These are phyloP conservation scores for Candida sp. DNA, from an alignment of 1,139 yeast genomes.

Conservation along the genomic window DNA sequence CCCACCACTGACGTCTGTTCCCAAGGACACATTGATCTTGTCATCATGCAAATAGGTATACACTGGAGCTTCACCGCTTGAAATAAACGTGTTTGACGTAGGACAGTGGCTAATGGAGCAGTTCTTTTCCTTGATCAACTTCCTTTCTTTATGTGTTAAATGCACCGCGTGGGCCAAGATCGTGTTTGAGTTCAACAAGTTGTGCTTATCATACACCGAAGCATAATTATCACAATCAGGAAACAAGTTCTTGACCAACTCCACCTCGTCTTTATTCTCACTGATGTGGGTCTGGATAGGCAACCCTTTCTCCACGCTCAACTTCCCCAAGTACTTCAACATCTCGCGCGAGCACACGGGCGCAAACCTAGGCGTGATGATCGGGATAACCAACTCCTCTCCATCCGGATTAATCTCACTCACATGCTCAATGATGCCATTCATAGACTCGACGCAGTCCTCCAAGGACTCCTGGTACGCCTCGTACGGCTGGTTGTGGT, in stretches of 20 bases:
- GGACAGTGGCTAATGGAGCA: slow-evolving; percentile 95
- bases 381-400: slow-evolving; percentile 62
- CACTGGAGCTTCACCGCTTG: slow-evolving; percentile 92
- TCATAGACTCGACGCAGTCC: slow-evolving; percentile 62
- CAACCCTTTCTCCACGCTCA: slow-evolving; percentile 51
- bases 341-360: slow-evolving; percentile 79
- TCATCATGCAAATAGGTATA: slow-evolving; percentile 64
- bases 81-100: slow-evolving; percentile 83
- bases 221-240: slow-evolving; percentile 77
- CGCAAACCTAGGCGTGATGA: slow-evolving; percentile 94
- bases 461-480: slow-evolving; percentile 67
- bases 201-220: slow-evolving; percentile 72
- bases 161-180: slow-evolving; percentile 93
- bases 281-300: slow-evolving; percentile 92
- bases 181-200: slow-evolving; percentile 65
- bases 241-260: slow-evolving; percentile 73
- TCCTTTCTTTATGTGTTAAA: slow-evolving; percentile 65
- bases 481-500: slow-evolving; percentile 62
- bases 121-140: slow-evolving; percentile 52
- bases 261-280: slow-evolving; percentile 78
- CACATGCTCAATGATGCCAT: slow-evolving; percentile 61
- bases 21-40: slow-evolving; percentile 79
- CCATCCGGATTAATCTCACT: slow-evolving; percentile 51
- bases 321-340: slow-evolving; percentile 64
- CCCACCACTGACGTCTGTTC: slow-evolving; percentile 96